Conservation (phyloP, 1,139 yeast genomes). For the Hemisphaericaspora lyxosophila region DNA sequence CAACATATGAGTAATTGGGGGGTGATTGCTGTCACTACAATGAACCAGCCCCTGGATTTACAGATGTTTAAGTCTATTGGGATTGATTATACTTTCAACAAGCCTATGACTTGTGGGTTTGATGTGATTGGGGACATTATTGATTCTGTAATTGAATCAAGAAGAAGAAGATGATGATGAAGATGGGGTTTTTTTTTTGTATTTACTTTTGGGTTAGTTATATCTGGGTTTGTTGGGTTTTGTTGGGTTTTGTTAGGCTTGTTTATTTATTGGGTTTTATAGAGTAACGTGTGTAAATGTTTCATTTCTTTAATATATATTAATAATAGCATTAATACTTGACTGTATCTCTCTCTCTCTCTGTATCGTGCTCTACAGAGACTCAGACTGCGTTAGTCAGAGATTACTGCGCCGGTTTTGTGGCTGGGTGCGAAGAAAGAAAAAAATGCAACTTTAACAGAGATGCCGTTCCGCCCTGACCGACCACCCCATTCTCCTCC, state of each 20-base stretch:
- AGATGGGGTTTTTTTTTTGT: background rate
- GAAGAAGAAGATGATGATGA: conserved; percentile 1
- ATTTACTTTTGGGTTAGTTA: background rate
- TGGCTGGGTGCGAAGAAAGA: no score
- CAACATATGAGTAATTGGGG: conserved; percentile 24
- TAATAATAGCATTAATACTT: no score
- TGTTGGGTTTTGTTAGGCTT: background rate
- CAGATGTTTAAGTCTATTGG: conserved; percentile 33
- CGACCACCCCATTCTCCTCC: no score
- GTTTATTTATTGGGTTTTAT: background rate
- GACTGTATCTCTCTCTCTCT: no score
- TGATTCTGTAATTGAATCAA: conserved; percentile 12
- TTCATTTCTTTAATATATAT: no score
- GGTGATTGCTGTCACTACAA: conserved; percentile 46
- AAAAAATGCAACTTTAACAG: no score
- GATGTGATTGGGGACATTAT: conserved; percentile 12
- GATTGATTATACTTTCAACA: conserved; percentile 42
- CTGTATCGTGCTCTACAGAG: no score
- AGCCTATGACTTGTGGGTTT: conserved; percentile 35
- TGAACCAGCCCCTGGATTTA: conserved; percentile 28
- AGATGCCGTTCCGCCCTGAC: no score
- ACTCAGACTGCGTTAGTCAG: no score
- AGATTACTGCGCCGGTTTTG: no score
- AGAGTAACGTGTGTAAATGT: no score
- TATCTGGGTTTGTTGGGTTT: conserved; percentile 1